Evolutionary conservation across 441 rosid species (phyloP), one percentile per base, ranked within the genome.

Genomic region (Arabidopsis hybrid): DNA sequence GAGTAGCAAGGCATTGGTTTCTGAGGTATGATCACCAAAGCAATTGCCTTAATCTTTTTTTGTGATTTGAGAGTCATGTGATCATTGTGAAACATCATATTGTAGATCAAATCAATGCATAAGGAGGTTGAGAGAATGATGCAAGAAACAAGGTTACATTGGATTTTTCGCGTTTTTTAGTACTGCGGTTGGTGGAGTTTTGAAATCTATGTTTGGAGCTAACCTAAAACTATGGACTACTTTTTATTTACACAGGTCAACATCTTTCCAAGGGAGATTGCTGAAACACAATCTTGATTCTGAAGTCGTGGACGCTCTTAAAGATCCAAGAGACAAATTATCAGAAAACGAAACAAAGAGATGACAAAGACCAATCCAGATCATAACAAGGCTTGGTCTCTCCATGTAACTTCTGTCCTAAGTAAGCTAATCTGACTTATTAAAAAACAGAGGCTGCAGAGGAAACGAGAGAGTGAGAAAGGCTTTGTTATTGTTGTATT

Each of bases 1-100:
- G 98, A 94, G 99, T 81, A 81, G 82, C 83, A 94, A 89, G 84
- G 93, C 95, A 50, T 72, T 94, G 71, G 87, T 90, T 70, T 83
- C 97, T 67, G 97, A 94, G 91, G 97, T 94, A 69, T 80, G 67
- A 46, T 40, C 67, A 29, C 1, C 18, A 70, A n/a, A n/a, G 5
- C 29, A 42, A 43, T n/a, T 34, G 35, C 7, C 2, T 7, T 42
- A 35, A 5, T 42, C 1, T 29, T 8, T 47, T 53, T 45, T 8
- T 29, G 49, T 29, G 47, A 78, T 34, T 72, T 10, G 26, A 1
- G 9, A 29, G 46, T 68, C 8, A 62, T 31, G 7, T 64, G 38
- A 29, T 42, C 4, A n/a, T 55, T 21, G 26, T 43, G 47, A 49
- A 38, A 49, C 34, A 42, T 79, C 57, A 63, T 8, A n/a, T 45